A percentile compares a stretch with the other conserved stretches of the same genome.
Evolutionary conservation across 139 green algal genomes (phyloP).

Genomic region (Desmodesmus armatus): DNA sequence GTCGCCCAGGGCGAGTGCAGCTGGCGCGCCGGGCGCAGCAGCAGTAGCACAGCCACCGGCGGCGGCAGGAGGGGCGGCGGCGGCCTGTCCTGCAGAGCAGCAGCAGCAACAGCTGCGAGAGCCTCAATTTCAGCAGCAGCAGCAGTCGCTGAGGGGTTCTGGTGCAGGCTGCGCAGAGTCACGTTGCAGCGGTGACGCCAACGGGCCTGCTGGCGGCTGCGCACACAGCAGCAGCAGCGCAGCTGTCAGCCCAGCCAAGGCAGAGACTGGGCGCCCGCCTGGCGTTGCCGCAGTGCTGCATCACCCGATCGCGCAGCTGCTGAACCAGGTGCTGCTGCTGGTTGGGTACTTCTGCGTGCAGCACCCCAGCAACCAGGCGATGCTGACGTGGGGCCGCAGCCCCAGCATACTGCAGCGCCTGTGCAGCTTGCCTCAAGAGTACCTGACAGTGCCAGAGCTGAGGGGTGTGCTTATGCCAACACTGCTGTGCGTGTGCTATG

Average conservation of each 20-base stretch:
- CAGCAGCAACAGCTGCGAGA: not conserved
- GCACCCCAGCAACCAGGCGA: conserved; percentile 46
- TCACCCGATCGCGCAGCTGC: conserved; percentile 53
- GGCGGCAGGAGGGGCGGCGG: not conserved
- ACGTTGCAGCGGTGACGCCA: not conserved
- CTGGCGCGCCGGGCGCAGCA: not conserved
- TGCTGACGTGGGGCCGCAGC: conserved; percentile 68
- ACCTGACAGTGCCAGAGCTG: conserved; percentile 49
- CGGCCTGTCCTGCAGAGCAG: not conserved
- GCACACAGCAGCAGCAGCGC: not conserved
- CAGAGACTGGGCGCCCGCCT: not conserved
- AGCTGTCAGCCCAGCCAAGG: too few species aligned
- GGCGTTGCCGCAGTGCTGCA: not conserved
- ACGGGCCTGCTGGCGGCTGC: not conserved
- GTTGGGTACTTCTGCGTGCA: conserved; percentile 61
- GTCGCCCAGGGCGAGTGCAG: not conserved
- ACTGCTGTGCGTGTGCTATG: conserved; percentile 57
- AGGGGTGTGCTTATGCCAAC: conserved; percentile 58
- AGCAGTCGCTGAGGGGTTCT: not conserved
- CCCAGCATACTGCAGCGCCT: conserved; percentile 70
- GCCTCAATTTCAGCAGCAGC: too few species aligned
- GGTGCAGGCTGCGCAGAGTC: not conserved
- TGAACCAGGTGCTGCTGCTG: conserved; percentile 70
- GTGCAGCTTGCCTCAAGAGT: conserved; percentile 56
- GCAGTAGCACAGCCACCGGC: not conserved